Base-by-base conservation (phyloP, 2,329 filamentous ascomycete genomes). In the Phaeophleospora eucalypticola region DNA sequence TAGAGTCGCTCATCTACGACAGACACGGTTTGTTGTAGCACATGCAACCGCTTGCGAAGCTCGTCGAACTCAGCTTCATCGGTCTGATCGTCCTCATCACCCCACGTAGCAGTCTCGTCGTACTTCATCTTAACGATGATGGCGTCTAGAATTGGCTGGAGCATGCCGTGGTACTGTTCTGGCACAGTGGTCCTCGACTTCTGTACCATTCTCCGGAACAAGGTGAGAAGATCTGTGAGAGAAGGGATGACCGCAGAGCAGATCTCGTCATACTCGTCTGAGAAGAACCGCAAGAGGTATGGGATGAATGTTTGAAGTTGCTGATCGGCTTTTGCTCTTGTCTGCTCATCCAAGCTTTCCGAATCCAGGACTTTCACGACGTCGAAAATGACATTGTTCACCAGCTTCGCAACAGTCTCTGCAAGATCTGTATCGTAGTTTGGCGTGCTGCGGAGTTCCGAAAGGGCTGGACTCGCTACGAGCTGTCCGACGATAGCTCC, bases 1-100 rank as follows among this genome's bases (percentile, higher is more conserved):
- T 95, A 97, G 21, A 97, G 79, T 35, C 75, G 73, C 67, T 97
- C 88, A 63, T 97, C 88, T 41, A 95, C 87, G 8, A 86, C 84
- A 14, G 93, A 90, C 42, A 97, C 84, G 34, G 87, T 89, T 72
- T 96, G 94, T 66, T 98, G 93, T 35, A 98, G 74, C 34, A 89
- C 84, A 66, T 95, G 88, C 39, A 98, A 75, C 58, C 88, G 82
- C 67, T 95, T 94, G 49, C 94, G 83, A 44, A 98, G 77, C 58
- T 98, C 93, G 63, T 95, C 87, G 59, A 98, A 98, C 65, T 98
- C 93, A 19, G 91, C 93, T 70, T 98, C 93, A 60, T 97, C 93
- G 2, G 89, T 95, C 67, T 95, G 86, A 59, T 95, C 90, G 59
- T 95, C 89, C 64, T 96, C 90, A 48, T 90, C 84, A 32, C 90